Evolutionary conservation across 164 flowering plant species (phyloP), one percentile per base, ranked within the genome.

Genomic region (Hamamelis virginiana): DNA sequence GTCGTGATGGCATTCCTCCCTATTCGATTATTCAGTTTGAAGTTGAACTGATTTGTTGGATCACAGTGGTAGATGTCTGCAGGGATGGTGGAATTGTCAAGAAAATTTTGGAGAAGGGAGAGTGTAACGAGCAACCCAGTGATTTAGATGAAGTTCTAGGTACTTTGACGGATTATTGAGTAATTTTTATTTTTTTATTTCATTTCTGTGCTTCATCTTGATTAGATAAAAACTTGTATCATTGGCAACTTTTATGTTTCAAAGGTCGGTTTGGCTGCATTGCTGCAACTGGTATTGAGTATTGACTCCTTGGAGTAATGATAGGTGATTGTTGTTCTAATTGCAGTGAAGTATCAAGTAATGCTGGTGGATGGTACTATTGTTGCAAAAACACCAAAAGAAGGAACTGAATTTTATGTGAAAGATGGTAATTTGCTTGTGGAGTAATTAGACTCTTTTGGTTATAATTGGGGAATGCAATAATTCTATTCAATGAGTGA

Each of bases 91-190:
- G 96, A 45, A 77, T 91, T 59, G 68, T 91, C 53, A 91, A 91
- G 84, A 87, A 78, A 75, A 73, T 86, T 33, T 25, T 91, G 74
- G 72, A 33, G 76, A 80, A 73, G 73, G 91, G 89, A 50, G 70
- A 75, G 60, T 80, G 63, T 46, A 68, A 72, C 52, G 86, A 75
- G 55, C 75, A 66, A 45, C 93, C 96, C 1, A 69, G 86, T 57
- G 91, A 86, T 65, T 72, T 87, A 56, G 96, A 91, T 80, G 91
- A 91, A 84, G 91, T 91, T 70, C 77, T 75, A 26, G 93, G 93
- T 89, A 85, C 33, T 45, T 59, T 48, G 3, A 26, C 26, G 1
- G 14, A 53, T 41, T 33, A 27, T 55, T 27, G 16, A 56, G 47
- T 67, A 21, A 18, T 14, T 52, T 72, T 3, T 33, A 21, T 57